Conservation (phyloP, 768 basidiomycete genomes). For the Exidia glandulosa region DNA sequence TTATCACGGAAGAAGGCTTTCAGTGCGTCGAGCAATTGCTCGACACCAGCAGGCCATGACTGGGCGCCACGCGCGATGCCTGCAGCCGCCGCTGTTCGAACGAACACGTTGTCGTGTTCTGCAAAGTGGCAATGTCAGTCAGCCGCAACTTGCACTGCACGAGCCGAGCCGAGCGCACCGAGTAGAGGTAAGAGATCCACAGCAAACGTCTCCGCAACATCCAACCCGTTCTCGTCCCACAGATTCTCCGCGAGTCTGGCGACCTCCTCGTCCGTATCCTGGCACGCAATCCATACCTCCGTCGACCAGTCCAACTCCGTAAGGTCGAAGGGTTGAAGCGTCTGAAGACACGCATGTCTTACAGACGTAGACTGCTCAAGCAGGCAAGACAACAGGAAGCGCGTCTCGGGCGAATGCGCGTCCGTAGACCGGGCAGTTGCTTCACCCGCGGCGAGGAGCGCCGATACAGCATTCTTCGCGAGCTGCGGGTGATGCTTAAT, state of each 20-base stretch:
- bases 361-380: conserved; percentile 81
- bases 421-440: conserved; percentile 49
- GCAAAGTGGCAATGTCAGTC: background rate
- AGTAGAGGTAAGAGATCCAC: conserved; percentile 51
- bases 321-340: conserved; percentile 89
- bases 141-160: background rate
- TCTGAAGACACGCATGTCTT: conserved; percentile 79
- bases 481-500: conserved; percentile 71
- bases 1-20: conserved; percentile 76
- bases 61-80: conserved; percentile 71
- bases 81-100: conserved; percentile 56
- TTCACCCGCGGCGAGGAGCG: conserved; percentile 71
- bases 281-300: conserved; percentile 76
- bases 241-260: conserved; percentile 64
- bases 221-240: conserved; percentile 95
- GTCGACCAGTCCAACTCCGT: conserved; percentile 92
- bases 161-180: conserved; percentile 33
- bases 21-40: conserved; percentile 30
- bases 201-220: conserved; percentile 63
- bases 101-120: conserved; percentile 77
- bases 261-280: conserved; percentile 87
- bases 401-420: conserved; percentile 51
- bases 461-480: conserved; percentile 71
- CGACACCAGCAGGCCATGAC: conserved; percentile 34
- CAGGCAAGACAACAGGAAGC: conserved; percentile 58